Conservation (phyloP, 768 basidiomycete genomes). For the Boletellus sp. region DNA sequence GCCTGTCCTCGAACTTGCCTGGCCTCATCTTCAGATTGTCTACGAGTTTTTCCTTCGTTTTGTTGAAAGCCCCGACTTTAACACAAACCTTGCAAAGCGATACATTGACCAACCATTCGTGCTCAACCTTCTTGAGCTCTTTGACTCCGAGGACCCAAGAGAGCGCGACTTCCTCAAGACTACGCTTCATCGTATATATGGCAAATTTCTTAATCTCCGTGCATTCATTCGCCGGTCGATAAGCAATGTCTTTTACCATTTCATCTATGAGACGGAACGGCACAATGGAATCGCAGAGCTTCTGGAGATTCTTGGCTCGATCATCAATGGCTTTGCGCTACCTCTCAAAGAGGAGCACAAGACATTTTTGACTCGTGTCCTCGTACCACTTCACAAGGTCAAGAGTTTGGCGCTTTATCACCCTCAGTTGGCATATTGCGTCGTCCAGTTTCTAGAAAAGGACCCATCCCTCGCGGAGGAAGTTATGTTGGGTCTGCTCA, state of each 20-base stretch:
- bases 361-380: constrained; percentile 88
- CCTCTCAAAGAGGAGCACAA: constrained; percentile 99
- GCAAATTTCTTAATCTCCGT: constrained; percentile 97
- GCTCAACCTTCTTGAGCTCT: constrained; percentile 92
- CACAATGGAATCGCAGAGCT: constrained; percentile 99
- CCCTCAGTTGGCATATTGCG: constrained; percentile 98
- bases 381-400: constrained; percentile 96
- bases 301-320: constrained; percentile 95
- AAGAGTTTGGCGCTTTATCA: constrained; percentile 98
- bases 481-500: constrained; percentile 92
- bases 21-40: constrained; percentile 99
- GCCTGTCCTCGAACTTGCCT: constrained; percentile 96
- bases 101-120: constrained; percentile 97
- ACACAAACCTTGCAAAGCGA: constrained; percentile 94
- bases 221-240: constrained; percentile 98
- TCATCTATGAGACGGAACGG: constrained; percentile 97
- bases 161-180: constrained; percentile 99
- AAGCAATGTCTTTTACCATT: constrained; percentile 99
- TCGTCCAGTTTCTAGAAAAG: constrained; percentile 98
- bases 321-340: constrained; percentile 98
- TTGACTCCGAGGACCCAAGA: constrained; percentile 97
- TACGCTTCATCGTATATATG: constrained; percentile 97
- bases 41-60: constrained; percentile 99
- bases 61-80: constrained; percentile 96
- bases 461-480: constrained; percentile 90